Evolutionary conservation across 2,329 filamentous ascomycete genomes (phyloP).

Genomic region (Xylariomycetidae sp.): DNA sequence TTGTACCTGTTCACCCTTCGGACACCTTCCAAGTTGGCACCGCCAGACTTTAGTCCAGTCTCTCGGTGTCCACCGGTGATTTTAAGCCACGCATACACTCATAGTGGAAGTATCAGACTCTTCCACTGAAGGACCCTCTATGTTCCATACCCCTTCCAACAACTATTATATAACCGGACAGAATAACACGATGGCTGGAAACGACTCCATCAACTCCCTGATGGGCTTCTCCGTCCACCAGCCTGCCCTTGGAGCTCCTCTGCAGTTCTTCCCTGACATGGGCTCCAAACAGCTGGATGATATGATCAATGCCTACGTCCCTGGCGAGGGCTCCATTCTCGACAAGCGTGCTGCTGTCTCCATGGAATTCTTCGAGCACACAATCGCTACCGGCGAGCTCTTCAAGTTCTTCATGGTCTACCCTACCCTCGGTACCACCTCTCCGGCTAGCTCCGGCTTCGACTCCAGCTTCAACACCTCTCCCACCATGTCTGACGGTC

Average conservation of each 20-base stretch:
- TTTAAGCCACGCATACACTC: constrained; percentile 3
- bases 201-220: constrained; percentile 28
- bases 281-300: constrained; percentile 55
- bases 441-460: constrained; percentile 38
- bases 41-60: constrained; percentile 1
- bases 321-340: constrained; percentile 45
- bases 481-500: constrained; percentile 41
- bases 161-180: too few species aligned
- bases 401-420: constrained; percentile 56
- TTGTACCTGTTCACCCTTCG: constrained; percentile 1
- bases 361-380: constrained; percentile 53
- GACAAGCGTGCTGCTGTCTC: constrained; percentile 54
- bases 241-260: constrained; percentile 46
- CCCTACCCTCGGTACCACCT: constrained; percentile 30
- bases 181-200: constrained; percentile 33
- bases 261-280: constrained; percentile 63
- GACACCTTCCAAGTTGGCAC: constrained; percentile 16
- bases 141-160: too few species aligned
- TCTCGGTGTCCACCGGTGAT: constrained; percentile 13
- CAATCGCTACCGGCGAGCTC: constrained; percentile 46
- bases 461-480: constrained; percentile 43
- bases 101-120: too few species aligned
- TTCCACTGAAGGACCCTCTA: too few species aligned
- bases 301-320: constrained; percentile 52
- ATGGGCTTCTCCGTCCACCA: constrained; percentile 57